These are phyloP conservation scores for Solanum boliviense DNA, from an alignment of 257 asterid genomes.

Conservation along the genomic window DNA sequence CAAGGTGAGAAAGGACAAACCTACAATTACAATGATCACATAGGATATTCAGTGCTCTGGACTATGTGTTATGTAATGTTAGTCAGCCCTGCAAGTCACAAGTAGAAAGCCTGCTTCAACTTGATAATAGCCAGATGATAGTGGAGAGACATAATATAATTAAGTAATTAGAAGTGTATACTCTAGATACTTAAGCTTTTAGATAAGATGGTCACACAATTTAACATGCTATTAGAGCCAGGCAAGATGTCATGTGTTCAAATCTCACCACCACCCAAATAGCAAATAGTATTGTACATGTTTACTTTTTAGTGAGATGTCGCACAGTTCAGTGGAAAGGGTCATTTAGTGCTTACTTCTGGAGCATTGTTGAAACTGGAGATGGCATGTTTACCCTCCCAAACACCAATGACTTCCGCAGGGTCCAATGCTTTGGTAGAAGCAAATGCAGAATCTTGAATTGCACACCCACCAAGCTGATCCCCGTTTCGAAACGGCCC, in stretches of 20 bases:
- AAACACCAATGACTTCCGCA: conserved; percentile 36
- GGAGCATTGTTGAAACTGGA: conserved; percentile 27
- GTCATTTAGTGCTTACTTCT: conserved; percentile 9
- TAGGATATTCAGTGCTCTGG: background rate
- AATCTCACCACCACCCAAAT: background rate
- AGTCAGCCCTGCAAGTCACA: background rate
- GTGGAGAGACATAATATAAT: background rate
- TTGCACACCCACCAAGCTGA: conserved; percentile 87
- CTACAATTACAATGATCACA: background rate
- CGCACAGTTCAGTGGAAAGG: background rate
- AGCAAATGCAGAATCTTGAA: conserved; percentile 90
- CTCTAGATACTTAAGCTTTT: background rate
- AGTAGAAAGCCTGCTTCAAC: background rate
- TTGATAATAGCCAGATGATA: background rate
- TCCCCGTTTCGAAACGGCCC: conserved; percentile 95
- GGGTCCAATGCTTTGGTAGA: conserved; percentile 45
- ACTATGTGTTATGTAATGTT: background rate
- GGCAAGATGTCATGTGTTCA: background rate
- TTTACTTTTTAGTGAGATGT: background rate
- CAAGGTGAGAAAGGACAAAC: background rate
- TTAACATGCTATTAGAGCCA: background rate
- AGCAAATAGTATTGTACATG: background rate
- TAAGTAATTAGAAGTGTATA: background rate
- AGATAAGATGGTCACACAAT: background rate
- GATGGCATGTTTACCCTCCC: conserved; percentile 39